Evolutionary conservation across 164 flowering plant species (phyloP).

Genomic region (Tinospora cordifolia): DNA sequence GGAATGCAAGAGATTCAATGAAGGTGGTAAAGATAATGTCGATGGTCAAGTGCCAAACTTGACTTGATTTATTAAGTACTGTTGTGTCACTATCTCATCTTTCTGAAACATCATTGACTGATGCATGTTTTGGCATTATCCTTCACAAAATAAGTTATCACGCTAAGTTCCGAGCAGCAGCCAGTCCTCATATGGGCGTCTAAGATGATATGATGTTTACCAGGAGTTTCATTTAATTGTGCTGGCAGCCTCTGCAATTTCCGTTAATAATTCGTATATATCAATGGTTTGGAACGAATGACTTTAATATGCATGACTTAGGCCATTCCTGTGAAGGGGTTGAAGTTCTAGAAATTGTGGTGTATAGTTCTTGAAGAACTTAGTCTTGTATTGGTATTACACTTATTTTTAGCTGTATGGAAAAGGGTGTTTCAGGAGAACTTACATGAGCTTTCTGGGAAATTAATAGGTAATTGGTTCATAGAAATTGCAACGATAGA

Average conservation of each 20-base stretch:
- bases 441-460: conserved; percentile 1
- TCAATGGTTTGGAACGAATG: background rate
- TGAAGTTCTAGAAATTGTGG: background rate
- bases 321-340: background rate
- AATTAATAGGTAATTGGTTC: conserved; percentile 5
- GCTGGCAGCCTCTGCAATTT: background rate
- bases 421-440: background rate
- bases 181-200: background rate
- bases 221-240: background rate
- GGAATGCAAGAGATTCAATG: background rate
- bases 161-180: conserved; percentile 1
- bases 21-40: background rate
- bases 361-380: background rate
- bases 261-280: background rate
- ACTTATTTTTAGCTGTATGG: background rate
- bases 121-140: background rate
- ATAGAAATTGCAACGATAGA: conserved; percentile 3
- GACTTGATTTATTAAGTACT: background rate
- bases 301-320: background rate
- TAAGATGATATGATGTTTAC: background rate
- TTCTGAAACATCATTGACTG: background rate
- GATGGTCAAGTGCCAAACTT: background rate
- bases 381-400: background rate
- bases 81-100: background rate
- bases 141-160: background rate